These are phyloP conservation scores for Magnolia changhungtana DNA, from an alignment of 164 flowering plant genomes.

Conservation along the genomic window DNA sequence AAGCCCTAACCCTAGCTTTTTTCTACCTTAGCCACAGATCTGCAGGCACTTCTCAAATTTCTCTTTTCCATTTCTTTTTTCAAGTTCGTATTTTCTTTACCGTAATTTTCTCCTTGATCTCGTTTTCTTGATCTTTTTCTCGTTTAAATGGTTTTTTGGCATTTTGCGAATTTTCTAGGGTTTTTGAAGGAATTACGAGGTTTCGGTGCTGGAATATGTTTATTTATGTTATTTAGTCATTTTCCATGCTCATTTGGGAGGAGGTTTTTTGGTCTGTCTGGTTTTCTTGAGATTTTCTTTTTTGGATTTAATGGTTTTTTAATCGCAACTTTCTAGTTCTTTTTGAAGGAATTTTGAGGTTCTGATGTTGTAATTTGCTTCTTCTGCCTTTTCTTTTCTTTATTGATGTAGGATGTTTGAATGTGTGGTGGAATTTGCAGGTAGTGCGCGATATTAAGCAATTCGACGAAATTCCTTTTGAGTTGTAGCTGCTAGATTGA, in stretches of 20 bases:
- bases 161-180: neutral
- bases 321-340: no score
- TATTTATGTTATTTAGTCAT: no score
- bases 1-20: neutral
- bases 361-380: neutral
- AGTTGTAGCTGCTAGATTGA: neutral
- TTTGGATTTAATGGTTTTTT: no score
- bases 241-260: no score
- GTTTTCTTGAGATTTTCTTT: neutral
- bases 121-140: neutral
- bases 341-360: no score
- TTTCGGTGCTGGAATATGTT: neutral
- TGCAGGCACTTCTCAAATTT: neutral
- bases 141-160: no score
- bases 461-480: neutral
- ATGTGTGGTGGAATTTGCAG: constrained; percentile 10
- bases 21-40: neutral
- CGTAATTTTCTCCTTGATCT: neutral
- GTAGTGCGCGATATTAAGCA: neutral
- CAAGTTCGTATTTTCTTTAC: neutral
- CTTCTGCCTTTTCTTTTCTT: neutral
- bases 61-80: neutral
- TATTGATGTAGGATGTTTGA: neutral
- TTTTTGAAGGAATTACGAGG: neutral
- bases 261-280: neutral